Conservation (phyloP, 2,329 filamentous ascomycete genomes). For the Aspergillus tanneri region DNA sequence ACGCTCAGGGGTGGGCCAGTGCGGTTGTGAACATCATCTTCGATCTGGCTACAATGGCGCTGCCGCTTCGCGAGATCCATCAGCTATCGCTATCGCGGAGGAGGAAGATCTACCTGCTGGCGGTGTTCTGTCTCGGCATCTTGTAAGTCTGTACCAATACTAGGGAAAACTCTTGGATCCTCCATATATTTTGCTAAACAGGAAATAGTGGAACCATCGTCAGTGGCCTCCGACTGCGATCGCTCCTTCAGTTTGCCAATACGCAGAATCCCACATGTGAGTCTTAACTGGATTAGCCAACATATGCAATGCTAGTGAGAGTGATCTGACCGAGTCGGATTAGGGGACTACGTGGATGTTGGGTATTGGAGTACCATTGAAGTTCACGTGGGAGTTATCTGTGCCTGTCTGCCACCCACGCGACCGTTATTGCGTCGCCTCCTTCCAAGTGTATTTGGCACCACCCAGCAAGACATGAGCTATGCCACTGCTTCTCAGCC, state of each 20-base stretch:
- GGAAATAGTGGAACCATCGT: constrained; percentile 45
- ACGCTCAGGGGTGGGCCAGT: constrained; percentile 38
- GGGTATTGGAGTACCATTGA: constrained; percentile 36
- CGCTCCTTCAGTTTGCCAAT: constrained; percentile 44
- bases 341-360: constrained; percentile 33
- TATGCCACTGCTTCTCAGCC: too few species aligned
- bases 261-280: constrained; percentile 44
- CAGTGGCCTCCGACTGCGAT: constrained; percentile 46
- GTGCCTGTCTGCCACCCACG: constrained; percentile 34
- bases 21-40: constrained; percentile 35
- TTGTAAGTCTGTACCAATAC: constrained; percentile 29
- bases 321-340: too few species aligned
- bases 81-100: constrained; percentile 26
- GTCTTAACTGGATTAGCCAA: neutral
- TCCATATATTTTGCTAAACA: too few species aligned
- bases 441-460: constrained; percentile 39
- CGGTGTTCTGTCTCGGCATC: constrained; percentile 39
- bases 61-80: constrained; percentile 31
- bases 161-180: too few species aligned
- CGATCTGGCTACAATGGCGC: constrained; percentile 29
- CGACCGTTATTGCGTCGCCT: constrained; percentile 40
- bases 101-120: constrained; percentile 34
- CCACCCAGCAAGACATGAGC: too few species aligned
- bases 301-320: too few species aligned
- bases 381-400: constrained; percentile 31